Conservation (phyloP, 768 basidiomycete species). For the Kwoniella sp. region DNA sequence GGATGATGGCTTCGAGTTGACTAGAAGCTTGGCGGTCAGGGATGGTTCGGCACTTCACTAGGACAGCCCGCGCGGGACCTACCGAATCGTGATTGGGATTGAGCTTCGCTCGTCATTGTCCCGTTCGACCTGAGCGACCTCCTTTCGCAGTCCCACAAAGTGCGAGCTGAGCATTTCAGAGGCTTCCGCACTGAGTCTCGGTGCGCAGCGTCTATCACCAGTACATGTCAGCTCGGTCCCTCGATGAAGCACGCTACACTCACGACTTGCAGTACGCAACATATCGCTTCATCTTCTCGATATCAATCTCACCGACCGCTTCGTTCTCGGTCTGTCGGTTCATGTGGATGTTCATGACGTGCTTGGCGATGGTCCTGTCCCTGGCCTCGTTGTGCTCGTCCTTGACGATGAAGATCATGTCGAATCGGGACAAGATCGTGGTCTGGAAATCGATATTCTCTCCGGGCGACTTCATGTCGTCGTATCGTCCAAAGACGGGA, state of each 20-base stretch:
- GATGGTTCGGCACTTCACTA: no score
- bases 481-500: conserved; percentile 95
- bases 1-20: conserved; percentile 97
- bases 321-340: conserved; percentile 78
- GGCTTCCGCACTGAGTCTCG: conserved; percentile 84
- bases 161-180: conserved; percentile 95
- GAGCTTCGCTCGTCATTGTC: conserved; percentile 97
- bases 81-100: conserved; percentile 97
- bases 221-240: background rate
- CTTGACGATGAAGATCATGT: conserved; percentile 99
- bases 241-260: conserved; percentile 23
- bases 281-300: conserved; percentile 98
- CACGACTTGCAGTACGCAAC: conserved; percentile 94
- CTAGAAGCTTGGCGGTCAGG: conserved; percentile 44
- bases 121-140: conserved; percentile 90
- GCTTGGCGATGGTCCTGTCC: conserved; percentile 91
- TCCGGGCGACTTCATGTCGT: conserved; percentile 66
- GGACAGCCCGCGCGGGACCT: no score
- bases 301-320: conserved; percentile 77
- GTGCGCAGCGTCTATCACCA: conserved; percentile 79
- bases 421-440: conserved; percentile 95
- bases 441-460: conserved; percentile 57
- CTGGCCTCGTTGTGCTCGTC: conserved; percentile 94
- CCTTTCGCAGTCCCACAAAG: conserved; percentile 85
- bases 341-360: conserved; percentile 99